Base-by-base conservation (phyloP, 2,329 filamentous ascomycete species). In the Basipetospora chlamydospora region DNA sequence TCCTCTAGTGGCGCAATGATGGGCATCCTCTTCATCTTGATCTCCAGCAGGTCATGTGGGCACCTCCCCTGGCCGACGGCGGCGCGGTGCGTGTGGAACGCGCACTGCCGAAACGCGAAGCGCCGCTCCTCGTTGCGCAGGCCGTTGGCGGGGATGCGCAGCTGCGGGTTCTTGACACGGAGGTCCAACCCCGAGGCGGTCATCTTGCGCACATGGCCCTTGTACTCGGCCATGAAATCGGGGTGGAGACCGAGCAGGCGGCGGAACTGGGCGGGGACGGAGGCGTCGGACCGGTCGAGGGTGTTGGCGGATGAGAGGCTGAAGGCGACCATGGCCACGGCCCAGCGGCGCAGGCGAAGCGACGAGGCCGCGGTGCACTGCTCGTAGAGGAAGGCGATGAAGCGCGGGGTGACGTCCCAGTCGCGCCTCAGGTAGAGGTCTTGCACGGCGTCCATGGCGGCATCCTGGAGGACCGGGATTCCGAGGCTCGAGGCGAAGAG, bases 101-200 rank as follows among this genome's bases (percentile, higher is more conserved):
- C 70, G 49, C 70, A 75, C 50, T 70, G 66, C 17, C 70, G 60
- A 49, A 73, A 75, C n/a, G 70, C 70, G 46, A 73, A 73, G 35
- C 65, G 58, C 25, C 70, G 65, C 54, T 73, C 66, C 31, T 70
- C 69, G 51, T 64, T 70, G 42, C 63, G 59, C 16, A 74, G 56
- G 38, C 58, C 57, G 55, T 74, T 74, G 43, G 63, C 65, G 11
- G 67, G 65, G 36, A 75, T 63, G 42, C 70, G 61, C 16, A 74
- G 63, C 53, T 73, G 70, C 11, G 70, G 70, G 54, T 74, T 74
- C 60, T 75, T 75, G 54, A 70, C 59, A 44, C 64, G 58, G 26
- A 67, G 53, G 43, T 73, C 61, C 36, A 70, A 61, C 17, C 62
- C 56, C 41, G 63, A 66, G 40, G 55, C 54, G 28, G 53, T 52